Evolutionary conservation across 1,284 basidiomycete species (phyloP).

Genomic region (Ceratobasidium sp.): DNA sequence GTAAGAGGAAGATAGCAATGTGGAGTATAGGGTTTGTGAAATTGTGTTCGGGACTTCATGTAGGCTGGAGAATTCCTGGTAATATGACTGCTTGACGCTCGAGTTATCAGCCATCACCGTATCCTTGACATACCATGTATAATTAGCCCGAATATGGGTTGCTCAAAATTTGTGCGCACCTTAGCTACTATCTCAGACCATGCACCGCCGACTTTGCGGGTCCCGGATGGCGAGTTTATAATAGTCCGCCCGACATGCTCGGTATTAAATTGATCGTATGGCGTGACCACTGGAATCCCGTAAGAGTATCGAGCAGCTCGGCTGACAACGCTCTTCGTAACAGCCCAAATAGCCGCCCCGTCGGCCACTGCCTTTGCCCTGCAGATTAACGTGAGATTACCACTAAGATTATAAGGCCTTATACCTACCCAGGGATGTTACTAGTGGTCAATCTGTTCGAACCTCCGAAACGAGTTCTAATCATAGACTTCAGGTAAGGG

Average conservation of each 20-base stretch:
- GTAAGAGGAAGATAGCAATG: too few relatives aligned
- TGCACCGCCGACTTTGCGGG: neutral
- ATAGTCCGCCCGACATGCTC: neutral
- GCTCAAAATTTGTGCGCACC: neutral
- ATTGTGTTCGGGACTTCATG: too few relatives aligned
- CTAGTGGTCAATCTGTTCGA: neutral
- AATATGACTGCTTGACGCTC: too few relatives aligned
- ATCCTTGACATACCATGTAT: neutral
- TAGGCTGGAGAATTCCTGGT: too few relatives aligned
- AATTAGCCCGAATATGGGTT: neutral
- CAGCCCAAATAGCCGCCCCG: constrained; percentile 19
- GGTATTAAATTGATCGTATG: neutral
- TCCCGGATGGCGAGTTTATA: neutral
- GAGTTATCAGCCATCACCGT: neutral
- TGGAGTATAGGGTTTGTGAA: too few relatives aligned
- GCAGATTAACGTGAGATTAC: neutral
- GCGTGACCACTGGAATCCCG: neutral
- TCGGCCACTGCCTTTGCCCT: constrained; percentile 23
- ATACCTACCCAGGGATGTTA: neutral
- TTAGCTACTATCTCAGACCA: constrained; percentile 13
- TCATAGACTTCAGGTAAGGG: neutral
- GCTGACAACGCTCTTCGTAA: neutral
- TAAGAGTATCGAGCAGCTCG: neutral
- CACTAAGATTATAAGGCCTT: neutral
- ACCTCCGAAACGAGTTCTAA: neutral